Base-by-base conservation (phyloP, 1,284 basidiomycete species). In the Malassezia nana region DNA sequence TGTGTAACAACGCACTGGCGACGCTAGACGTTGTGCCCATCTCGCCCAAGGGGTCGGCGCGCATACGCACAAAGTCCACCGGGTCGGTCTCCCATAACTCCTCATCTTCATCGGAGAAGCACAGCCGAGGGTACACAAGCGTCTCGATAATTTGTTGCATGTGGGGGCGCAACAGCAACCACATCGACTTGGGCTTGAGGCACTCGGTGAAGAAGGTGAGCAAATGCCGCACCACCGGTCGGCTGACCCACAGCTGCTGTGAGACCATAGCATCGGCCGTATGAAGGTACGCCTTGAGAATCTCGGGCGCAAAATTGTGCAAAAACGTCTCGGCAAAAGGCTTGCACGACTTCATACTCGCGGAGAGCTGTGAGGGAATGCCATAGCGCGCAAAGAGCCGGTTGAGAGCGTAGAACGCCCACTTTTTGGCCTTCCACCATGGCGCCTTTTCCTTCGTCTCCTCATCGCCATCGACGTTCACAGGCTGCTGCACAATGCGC, bases 351-450 rank as follows among this genome's bases (percentile, higher is more conserved):
- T 60, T 56, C 60, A 72, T 63, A 55, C 63, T 62, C 10, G 63
- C 57, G 0, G 68, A 60, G 5, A 74, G 62, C 52, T 74, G 71
- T 25, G 66, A 65, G 0, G 71, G 71, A 50, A 67, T 74, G 16
- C 71, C 71, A 49, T 67, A 74, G 18, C 66, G 60, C 12, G 55
- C 59, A 46, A 72, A 72, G 44, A 74, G 68, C 55, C 65, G 66
- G 65, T 72, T 72, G 52, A 74, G 65, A 31, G 66, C 63, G 60
- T 63, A 66, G 64, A 63, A 70, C 12, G 71, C 66, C 71, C 71
- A 74, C 59, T 74, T 74, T 58, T 74, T 74, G 26, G 71, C 69
- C 60, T 67, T 69, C 66, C 66, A 72, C 71, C 71, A 74, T 3
- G 60, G 53, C 32, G 58, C 46, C 16, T 49, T 32, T 51, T 66